Base-by-base conservation (phyloP, 2,329 filamentous ascomycete species). In the Phialemonium atrogriseum region DNA sequence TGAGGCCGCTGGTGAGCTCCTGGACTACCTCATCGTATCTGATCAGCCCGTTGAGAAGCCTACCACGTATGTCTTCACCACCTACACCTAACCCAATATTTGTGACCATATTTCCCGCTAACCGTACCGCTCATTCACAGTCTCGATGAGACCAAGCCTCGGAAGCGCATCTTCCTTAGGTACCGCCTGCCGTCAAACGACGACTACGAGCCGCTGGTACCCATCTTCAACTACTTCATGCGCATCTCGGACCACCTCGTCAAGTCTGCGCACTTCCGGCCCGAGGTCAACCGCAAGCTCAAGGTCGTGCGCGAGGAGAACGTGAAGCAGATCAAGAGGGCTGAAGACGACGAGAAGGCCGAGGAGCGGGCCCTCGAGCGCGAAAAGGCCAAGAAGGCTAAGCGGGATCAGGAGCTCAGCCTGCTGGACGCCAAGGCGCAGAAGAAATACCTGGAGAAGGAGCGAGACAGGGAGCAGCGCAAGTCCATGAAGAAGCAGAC, bases 41-140 rank as follows among this genome's bases (percentile, higher is more conserved):
- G 91, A 98, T 55, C 87, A 95, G 61, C 87, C 89, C 21, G 63
- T 78, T 32, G 86, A 95, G 46, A 87, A 85, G 62, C 91, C 91
- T 34, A 72, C 67, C 51, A 93, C 79, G 84, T 89, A 67, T 62
- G 77, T 64, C 4, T 24, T 24, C 18, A 16, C n/a, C 14, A 7
- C n/a, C n/a, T n/a, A n/a, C n/a, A n/a, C n/a, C n/a, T n/a, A n/a
- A n/a, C n/a, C n/a, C n/a, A n/a, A n/a, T n/a, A n/a, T n/a, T n/a
- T n/a, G n/a, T n/a, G n/a, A n/a, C n/a, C n/a, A n/a, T n/a, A n/a
- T n/a, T n/a, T n/a, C n/a, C n/a, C n/a, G n/a, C n/a, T n/a, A n/a
- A n/a, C n/a, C n/a, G 13, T 14, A 18, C 13, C 20, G 14, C 17
- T 32, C 21, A 20, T n/a, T 7, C 20, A 13, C 47, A 93, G 82